These are phyloP conservation scores for Helicocarpus griseus DNA, from an alignment of 2,329 filamentous ascomycete species.

Conservation along the genomic window DNA sequence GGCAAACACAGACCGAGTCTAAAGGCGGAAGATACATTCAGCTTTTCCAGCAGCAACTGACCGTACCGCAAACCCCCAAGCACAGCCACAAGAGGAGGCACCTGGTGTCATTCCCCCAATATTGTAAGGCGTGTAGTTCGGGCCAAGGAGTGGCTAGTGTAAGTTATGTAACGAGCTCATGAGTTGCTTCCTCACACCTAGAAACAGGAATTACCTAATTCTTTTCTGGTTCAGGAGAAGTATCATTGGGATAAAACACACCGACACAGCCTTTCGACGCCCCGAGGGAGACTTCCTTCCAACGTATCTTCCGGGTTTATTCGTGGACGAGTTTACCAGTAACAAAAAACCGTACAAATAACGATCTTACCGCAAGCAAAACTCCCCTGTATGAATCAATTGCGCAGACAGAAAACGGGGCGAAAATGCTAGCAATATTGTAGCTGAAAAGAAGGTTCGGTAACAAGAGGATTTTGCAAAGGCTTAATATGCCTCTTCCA, in stretches of 20 bases:
- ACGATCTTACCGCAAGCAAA: not conserved
- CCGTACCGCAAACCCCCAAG: not conserved
- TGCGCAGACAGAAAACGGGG: not conserved
- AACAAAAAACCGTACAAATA: not conserved
- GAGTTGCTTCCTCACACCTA: not conserved
- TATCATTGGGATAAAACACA: not conserved
- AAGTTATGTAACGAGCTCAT: not conserved
- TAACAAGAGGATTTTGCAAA: not conserved
- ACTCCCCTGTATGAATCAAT: not conserved
- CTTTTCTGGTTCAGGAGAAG: not conserved
- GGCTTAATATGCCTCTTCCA: not conserved
- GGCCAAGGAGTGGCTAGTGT: not conserved
- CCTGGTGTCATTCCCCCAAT: not conserved
- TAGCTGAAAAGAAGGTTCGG: not conserved
- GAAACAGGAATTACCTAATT: not conserved
- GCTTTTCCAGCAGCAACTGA: not conserved
- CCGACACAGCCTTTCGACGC: not conserved
- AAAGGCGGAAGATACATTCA: not conserved
- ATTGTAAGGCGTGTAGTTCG: not conserved
- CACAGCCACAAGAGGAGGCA: not conserved
- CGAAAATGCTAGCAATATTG: not conserved
- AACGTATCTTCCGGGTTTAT: too few relatives aligned
- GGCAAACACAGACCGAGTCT: not conserved
- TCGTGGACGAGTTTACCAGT: not conserved
- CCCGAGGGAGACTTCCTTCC: not conserved